These are phyloP conservation scores for Arthrobotrys iridis DNA, from an alignment of 2,329 filamentous ascomycete genomes.

Conservation along the genomic window DNA sequence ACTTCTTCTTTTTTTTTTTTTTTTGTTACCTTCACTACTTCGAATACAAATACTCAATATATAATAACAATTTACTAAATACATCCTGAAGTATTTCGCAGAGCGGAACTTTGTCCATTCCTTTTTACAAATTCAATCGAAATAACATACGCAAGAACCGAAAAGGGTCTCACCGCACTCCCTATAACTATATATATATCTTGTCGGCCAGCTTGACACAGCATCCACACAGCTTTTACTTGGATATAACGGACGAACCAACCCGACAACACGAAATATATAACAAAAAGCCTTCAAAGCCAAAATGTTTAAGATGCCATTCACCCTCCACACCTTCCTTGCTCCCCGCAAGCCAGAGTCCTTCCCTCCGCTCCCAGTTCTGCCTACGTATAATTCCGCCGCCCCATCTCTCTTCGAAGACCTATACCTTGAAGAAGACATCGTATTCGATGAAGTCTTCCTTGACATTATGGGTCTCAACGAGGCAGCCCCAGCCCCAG, in stretches of 20 bases:
- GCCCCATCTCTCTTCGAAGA: slow-evolving; percentile 40
- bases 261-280: slow-evolving; percentile 25
- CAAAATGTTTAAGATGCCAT: slow-evolving; percentile 48
- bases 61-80: neutral
- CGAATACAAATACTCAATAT: neutral
- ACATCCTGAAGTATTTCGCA: slow-evolving; percentile 31
- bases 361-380: slow-evolving; percentile 51
- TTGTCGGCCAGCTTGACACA: slow-evolving; percentile 45
- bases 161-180: slow-evolving; percentile 21
- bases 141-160: slow-evolving; percentile 5
- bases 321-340: slow-evolving; percentile 53
- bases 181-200: neutral
- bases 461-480: slow-evolving; percentile 53
- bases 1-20: too few relatives aligned
- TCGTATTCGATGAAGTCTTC: slow-evolving; percentile 52
- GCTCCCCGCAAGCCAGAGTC: slow-evolving; percentile 52
- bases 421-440: slow-evolving; percentile 45
- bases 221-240: neutral
- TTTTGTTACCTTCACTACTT: neutral
- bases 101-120: slow-evolving; percentile 43
- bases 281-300: neutral
- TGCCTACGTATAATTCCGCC: slow-evolving; percentile 20
- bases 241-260: neutral
- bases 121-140: slow-evolving; percentile 12
- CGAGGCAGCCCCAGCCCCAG: slow-evolving; percentile 14